phyloP scores from a whole-genome alignment of 148 eudicot species.

The Camellia sinensis region DNA sequence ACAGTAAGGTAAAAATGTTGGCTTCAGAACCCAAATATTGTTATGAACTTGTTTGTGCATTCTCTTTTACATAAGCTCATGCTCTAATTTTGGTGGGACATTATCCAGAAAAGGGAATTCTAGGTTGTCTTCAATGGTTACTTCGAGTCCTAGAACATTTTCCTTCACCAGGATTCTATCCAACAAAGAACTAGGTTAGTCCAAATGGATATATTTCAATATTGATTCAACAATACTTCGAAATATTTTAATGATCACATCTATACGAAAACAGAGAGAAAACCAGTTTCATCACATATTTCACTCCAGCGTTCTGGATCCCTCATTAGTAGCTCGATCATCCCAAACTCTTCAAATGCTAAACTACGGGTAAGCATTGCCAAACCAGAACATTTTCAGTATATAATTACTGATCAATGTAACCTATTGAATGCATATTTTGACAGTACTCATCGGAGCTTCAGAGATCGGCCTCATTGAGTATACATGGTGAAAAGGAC shows the following conservation, averaged over 20 bases:
- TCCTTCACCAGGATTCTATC: slow-evolving; percentile 29
- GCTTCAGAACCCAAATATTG: background rate
- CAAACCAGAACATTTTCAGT: background rate
- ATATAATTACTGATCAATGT: background rate
- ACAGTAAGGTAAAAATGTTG: slow-evolving; percentile 12
- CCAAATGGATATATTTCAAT: background rate
- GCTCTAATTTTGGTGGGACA: slow-evolving; percentile 1
- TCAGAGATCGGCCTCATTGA: slow-evolving; percentile 26
- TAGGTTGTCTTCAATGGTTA: slow-evolving; percentile 8
- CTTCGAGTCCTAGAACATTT: slow-evolving; percentile 21
- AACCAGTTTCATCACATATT: slow-evolving; percentile 29
- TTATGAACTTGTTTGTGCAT: background rate
- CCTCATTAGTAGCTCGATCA: slow-evolving; percentile 10
- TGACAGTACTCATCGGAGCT: slow-evolving; percentile 31
- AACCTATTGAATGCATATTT: background rate
- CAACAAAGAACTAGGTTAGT: slow-evolving; percentile 33
- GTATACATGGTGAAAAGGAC: slow-evolving; percentile 18
- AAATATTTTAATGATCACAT: background rate
- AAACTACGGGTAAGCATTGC: slow-evolving; percentile 25
- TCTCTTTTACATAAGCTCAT: background rate
- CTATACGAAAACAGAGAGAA: slow-evolving; percentile 22
- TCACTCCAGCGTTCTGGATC: slow-evolving; percentile 31
- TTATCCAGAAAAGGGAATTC: slow-evolving; percentile 30
- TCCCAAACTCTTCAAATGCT: slow-evolving; percentile 19
- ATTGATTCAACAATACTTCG: background rate